Conservation (phyloP, 1,284 basidiomycete genomes). For the Ceratobasidium sp. region DNA sequence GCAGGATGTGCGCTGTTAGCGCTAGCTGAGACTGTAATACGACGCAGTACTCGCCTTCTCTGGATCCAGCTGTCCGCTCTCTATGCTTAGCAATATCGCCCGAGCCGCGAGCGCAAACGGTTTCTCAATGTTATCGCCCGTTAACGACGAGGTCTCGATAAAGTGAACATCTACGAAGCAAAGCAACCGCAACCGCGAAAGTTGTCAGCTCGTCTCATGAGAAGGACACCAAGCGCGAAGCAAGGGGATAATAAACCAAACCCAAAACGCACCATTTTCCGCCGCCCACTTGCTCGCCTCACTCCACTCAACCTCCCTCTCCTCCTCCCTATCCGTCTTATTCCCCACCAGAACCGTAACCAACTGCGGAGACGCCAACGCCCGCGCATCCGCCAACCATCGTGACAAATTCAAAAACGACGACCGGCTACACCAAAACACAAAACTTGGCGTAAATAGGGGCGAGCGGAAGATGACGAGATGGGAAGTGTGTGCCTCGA, state of each 20-base stretch:
- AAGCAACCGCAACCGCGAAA: neutral
- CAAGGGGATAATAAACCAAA: slow-evolving; percentile 5
- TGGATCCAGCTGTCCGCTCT: slow-evolving; percentile 90
- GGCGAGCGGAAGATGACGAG: neutral
- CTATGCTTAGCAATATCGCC: slow-evolving; percentile 92
- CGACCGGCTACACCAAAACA: slow-evolving; percentile 45
- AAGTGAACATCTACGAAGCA: slow-evolving; percentile 79
- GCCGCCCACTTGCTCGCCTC: slow-evolving; percentile 96
- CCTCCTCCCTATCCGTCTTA: slow-evolving; percentile 93
- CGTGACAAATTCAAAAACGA: slow-evolving; percentile 81
- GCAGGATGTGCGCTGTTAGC: neutral
- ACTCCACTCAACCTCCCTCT: slow-evolving; percentile 92
- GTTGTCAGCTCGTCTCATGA: neutral
- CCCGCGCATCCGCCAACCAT: slow-evolving; percentile 93
- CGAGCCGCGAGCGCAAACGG: slow-evolving; percentile 93
- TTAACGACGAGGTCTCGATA: slow-evolving; percentile 90
- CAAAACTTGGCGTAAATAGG: neutral
- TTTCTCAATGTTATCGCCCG: slow-evolving; percentile 92
- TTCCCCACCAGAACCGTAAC: slow-evolving; percentile 94
- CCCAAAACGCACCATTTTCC: slow-evolving; percentile 75
- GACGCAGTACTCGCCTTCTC: slow-evolving; percentile 64
- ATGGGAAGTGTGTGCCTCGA: slow-evolving; percentile 2
- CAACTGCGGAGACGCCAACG: slow-evolving; percentile 81
- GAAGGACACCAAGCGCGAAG: neutral
- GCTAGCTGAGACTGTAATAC: neutral